phyloP scores from a whole-genome alignment of 169 alveolate species.

The Babesia ovis region DNA sequence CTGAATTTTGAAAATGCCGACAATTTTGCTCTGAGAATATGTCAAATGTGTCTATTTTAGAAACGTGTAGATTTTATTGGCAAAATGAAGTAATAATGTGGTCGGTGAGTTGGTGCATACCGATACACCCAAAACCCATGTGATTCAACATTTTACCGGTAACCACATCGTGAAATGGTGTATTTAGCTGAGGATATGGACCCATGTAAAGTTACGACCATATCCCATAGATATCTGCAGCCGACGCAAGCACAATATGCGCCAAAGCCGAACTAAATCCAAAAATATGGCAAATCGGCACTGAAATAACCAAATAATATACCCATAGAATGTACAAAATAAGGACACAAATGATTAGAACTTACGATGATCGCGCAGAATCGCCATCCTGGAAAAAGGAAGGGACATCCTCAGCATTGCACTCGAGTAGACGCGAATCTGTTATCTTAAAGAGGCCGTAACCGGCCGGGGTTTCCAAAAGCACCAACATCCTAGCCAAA shows the following conservation, averaged over 20 bases:
- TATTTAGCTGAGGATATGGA: no score
- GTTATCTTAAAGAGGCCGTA: conserved; percentile 95
- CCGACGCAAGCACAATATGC: no score
- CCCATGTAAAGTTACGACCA: no score
- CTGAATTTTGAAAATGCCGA: conserved; percentile 85
- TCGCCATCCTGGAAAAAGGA: conserved; percentile 86
- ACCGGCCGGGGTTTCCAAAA: conserved; percentile 99
- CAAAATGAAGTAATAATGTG: no score
- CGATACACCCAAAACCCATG: no score
- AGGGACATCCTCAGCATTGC: conserved; percentile 84
- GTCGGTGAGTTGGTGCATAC: no score
- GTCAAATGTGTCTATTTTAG: neutral
- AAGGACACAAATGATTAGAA: conserved; percentile 3
- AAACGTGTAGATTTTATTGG: no score
- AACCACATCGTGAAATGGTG: no score
- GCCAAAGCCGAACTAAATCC: no score
- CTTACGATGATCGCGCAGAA: conserved; percentile 81
- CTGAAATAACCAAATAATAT: neutral
- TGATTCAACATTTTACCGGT: no score
- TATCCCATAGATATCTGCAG: no score
- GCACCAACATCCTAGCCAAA: conserved; percentile 88
- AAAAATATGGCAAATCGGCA: no score
- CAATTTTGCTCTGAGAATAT: conserved; percentile 61
- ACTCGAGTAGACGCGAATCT: conserved; percentile 87
- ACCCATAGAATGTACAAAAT: conserved; percentile 38